These are phyloP conservation scores for Fusarium camptoceras DNA, from an alignment of 2,329 filamentous ascomycete species.

Conservation along the genomic window DNA sequence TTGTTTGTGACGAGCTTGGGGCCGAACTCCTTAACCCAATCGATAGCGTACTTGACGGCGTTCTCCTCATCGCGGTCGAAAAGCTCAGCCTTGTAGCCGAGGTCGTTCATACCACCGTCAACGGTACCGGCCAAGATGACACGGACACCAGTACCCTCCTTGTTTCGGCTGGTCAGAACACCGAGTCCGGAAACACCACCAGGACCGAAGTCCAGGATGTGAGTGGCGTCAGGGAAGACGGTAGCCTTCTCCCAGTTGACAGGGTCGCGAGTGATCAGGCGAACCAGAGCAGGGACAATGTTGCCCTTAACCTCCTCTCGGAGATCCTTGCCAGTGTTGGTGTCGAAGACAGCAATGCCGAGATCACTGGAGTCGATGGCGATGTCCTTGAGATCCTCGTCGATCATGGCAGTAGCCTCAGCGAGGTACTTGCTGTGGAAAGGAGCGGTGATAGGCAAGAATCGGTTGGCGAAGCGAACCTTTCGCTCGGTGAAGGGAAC, in stretches of 20 bases:
- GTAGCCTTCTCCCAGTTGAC: constrained; percentile 98
- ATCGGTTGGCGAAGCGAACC: constrained; percentile 94
- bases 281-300: constrained; percentile 86
- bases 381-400: constrained; percentile 87
- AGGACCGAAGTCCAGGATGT: constrained; percentile 96
- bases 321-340: constrained; percentile 87
- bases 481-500: constrained; percentile 97
- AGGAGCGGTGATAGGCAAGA: constrained; percentile 95
- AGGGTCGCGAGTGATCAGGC: constrained; percentile 92
- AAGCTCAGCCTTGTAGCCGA: constrained; percentile 97
- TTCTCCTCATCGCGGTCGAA: constrained; percentile 97
- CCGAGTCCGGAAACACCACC: constrained; percentile 97
- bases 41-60: constrained; percentile 91
- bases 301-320: constrained; percentile 77
- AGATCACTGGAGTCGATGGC: constrained; percentile 79
- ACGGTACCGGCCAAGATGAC: constrained; percentile 96
- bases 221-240: constrained; percentile 88
- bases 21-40: constrained; percentile 98
- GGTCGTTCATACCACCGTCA: constrained; percentile 87
- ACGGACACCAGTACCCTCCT: constrained; percentile 96
- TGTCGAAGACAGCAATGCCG: constrained; percentile 89
- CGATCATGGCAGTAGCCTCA: constrained; percentile 83
- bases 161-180: constrained; percentile 97
- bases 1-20: constrained; percentile 93
- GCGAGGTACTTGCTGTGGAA: constrained; percentile 97